Evolutionary conservation across 1,284 basidiomycete species (phyloP), one percentile per base, ranked within the genome.

Genomic region (Rhodotorula sp.): DNA sequence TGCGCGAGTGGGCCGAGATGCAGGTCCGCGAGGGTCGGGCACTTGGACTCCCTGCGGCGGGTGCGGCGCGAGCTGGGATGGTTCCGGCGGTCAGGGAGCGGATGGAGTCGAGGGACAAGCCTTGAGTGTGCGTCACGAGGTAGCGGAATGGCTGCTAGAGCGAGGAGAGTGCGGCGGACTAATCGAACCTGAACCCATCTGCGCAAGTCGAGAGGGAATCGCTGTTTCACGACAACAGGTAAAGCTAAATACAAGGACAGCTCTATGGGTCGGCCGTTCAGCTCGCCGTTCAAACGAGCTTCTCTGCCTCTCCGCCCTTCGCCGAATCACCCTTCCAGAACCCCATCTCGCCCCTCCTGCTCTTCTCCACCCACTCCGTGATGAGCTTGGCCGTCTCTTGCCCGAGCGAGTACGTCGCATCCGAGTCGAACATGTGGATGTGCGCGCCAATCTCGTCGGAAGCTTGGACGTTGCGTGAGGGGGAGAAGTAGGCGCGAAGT

Each of bases 391-490:
- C 67, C 36, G 70, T 71, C 62, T 71, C 61, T 24, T 62, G 60
- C 10, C 57, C 70, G 9, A 76, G 63, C 20, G 53, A 59, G 54
- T 73, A 74, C 57, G 59, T 58, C 27, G 74, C 75, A 39, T 71
- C 71, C 48, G 67, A 60, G 44, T 69, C 64, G 49, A 76, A 76
- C 75, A 76, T 76, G 15, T 66, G 53, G 30, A 71, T 58, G 63
- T 76, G 75, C 30, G 74, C 74, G 30, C 19, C 17, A 44, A 75
- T 72, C 67, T 74, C 72, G 62, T 71, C 70, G 19, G 59, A 48
- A 4, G 66, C 72, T 49, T 36, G 62, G 5, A 46, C 47, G 59
- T 74, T 73, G 24, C 48, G 27, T 32, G 73, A 63, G 13, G 74
- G 70, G 3, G 72, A 48, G 64, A 73, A 75, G 15, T 17, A 48